Evolutionary conservation across 805 yeast genomes (phyloP).

Genomic region (Cyberlindnera xishuangbannaensis): DNA sequence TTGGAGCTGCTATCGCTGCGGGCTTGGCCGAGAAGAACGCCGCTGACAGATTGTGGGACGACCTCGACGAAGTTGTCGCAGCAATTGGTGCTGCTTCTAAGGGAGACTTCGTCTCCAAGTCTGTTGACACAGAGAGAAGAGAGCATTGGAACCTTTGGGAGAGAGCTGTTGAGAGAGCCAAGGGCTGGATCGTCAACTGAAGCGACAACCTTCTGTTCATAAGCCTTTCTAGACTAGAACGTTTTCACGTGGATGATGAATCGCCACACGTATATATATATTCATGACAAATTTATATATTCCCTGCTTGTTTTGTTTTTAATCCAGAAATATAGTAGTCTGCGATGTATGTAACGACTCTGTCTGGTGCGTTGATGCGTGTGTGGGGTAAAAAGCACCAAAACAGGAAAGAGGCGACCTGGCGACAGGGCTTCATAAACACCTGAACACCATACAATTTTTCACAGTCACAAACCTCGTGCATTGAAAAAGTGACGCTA

Average conservation of each 20-base stretch:
- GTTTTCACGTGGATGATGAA: conserved; percentile 8
- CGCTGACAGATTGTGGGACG: conserved; percentile 64
- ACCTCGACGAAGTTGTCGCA: conserved; percentile 59
- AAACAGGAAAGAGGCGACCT: too few relatives aligned
- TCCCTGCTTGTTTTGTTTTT: conserved; percentile 5
- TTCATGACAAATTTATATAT: conserved; percentile 9
- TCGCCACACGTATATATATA: conserved; percentile 8
- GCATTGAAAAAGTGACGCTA: too few relatives aligned
- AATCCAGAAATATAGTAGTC: too few relatives aligned
- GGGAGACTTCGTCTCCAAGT: conserved; percentile 33
- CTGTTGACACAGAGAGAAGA: conserved; percentile 53
- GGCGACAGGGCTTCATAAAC: too few relatives aligned
- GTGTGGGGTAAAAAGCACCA: not conserved
- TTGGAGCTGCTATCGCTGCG: conserved; percentile 96
- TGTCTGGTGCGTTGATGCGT: not conserved
- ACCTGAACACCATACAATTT: conserved; percentile 8
- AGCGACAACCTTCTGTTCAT: not conserved
- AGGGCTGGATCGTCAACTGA: conserved; percentile 57
- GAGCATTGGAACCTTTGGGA: conserved; percentile 77
- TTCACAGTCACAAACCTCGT: conserved; percentile 11
- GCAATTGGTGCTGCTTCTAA: conserved; percentile 31
- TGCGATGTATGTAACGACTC: too few relatives aligned
- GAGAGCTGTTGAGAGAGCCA: conserved; percentile 73
- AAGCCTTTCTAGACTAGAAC: not conserved
- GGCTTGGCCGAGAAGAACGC: conserved; percentile 54